These are phyloP conservation scores for Blastobotrys raffinosifermentans DNA, from an alignment of 1,139 yeast genomes.

Conservation along the genomic window DNA sequence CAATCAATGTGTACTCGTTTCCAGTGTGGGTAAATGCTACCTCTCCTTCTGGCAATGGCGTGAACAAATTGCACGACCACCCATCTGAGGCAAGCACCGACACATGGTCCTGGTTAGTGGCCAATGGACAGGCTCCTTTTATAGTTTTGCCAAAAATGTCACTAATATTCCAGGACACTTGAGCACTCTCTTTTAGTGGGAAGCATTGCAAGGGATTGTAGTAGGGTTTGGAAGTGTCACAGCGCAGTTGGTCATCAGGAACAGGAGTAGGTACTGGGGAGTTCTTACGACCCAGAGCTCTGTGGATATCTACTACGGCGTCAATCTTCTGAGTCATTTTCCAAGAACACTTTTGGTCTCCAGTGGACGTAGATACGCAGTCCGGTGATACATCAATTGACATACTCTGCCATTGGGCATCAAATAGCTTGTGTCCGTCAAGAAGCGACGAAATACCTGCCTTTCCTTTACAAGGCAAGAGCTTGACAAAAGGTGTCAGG, in stretches of 20 bases:
- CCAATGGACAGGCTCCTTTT: slow-evolving; percentile 56
- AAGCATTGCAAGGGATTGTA: slow-evolving; percentile 66
- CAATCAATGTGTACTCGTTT: slow-evolving; percentile 16
- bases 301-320: slow-evolving; percentile 66
- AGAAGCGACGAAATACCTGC: slow-evolving; percentile 81
- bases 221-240: slow-evolving; percentile 57
- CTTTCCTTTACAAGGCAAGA: slow-evolving; percentile 88
- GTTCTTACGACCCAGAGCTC: slow-evolving; percentile 54
- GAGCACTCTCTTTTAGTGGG: slow-evolving; percentile 56
- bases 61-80: slow-evolving; percentile 21
- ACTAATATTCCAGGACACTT: slow-evolving; percentile 48
- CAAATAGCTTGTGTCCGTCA: slow-evolving; percentile 95
- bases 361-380: slow-evolving; percentile 36
- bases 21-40: neutral
- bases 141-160: slow-evolving; percentile 66
- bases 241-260: slow-evolving; percentile 59
- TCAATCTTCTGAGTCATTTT: slow-evolving; percentile 66
- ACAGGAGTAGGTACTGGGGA: slow-evolving; percentile 80
- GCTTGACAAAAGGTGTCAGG: slow-evolving; percentile 83
- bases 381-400: slow-evolving; percentile 71
- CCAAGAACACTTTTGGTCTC: slow-evolving; percentile 39
- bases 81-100: slow-evolving; percentile 27
- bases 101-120: slow-evolving; percentile 22
- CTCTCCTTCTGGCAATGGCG: neutral
- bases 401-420: slow-evolving; percentile 93